Base-by-base conservation (phyloP, 106 monocot species). In the Vanilla planifolia region DNA sequence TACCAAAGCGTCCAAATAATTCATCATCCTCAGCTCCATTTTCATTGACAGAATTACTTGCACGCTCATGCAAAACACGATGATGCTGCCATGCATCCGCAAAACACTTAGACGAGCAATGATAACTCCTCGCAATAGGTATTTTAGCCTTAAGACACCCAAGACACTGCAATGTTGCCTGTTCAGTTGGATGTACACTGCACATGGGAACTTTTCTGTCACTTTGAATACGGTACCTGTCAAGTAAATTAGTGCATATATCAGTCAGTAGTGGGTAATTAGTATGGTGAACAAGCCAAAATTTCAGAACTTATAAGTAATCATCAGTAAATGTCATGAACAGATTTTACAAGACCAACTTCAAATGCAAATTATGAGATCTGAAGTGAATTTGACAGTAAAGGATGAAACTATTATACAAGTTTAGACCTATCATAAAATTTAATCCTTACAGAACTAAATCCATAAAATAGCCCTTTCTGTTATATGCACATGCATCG, bases 41-140 rank as follows among this genome's bases (percentile, higher is more conserved):
- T 72, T 92, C 92, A 70, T 67, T 81, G 8, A 73, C 35, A 62
- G 82, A 44, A 65, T 56, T 88, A 48, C 35, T 75, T 30, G 98
- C 92, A 40, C 81, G 77, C 24, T 99, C 98, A 78, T 99, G 98
- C 43, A 99, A 80, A 71, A 67, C 73, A 59, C 81, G 87, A 66
- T 99, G 98, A 45, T 99, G 98, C 53, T 99, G 88, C 98, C 98
- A 99, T 65, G 92, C 71, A 78, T 99, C 98, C 24, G 79, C 65
- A 55, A 99, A 92, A 72, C 98, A 99, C 47, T 56, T 88, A 22
- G 98, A 32, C 13, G 92, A 75, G 66, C 98, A 99, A 62, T 99
- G 98, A 72, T 88, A 99, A 69, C 92, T 99, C 68, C 78, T 99
- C 24, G 82, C 63, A 55, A 85, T 55, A 35, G 88, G 85, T 56